Base-by-base conservation (phyloP, 768 basidiomycete species). In the Mycena metata region DNA sequence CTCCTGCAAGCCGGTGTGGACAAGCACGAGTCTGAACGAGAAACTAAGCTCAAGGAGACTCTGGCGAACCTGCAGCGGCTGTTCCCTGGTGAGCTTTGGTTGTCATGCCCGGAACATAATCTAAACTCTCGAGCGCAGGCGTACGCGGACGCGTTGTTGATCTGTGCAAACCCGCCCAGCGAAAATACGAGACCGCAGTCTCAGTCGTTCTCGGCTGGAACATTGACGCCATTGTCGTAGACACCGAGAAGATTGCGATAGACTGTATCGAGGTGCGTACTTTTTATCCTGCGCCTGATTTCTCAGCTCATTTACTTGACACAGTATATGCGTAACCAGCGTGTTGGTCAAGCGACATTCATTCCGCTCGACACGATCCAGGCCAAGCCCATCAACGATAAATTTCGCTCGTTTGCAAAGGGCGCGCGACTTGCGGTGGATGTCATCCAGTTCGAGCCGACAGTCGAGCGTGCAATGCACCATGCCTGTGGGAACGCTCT, bases 301-400 rank as follows among this genome's bases (percentile, higher is more conserved):
- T 17, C 16, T 11, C 11, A 9, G 24, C 56, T 65, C 11, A 26
- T 35, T 10, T 35, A 26, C 19, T 39, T 15, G 5, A 52, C 60
- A 2, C 72, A 96, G 92, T 98, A 98, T 78, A 89, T 99, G 89
- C 92, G 96, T 69, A 96, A 92, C 67, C 96, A 98, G 79, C 92
- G 96, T 41, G 90, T 93, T 0, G 98, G 97, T 1, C 95, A 96
- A 80, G 97, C 97, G 15, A 99, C 98, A 0, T 99, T 99, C 82
- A 93, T 99, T 51, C 98, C 98, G 0, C 90, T 99, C n/a, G 97
- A 99, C 78, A 96, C 96, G 11, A 97, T 99, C 72, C 94, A 96
- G 76, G 92, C 92, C 39, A 98, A 97, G 78, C 91, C 96, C 2
- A 85, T 96, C 70, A 96, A 96, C 71, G 98, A 99, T 81, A 96